These are phyloP conservation scores for Lactarius hengduanensis DNA, from an alignment of 768 basidiomycete species.

Conservation along the genomic window DNA sequence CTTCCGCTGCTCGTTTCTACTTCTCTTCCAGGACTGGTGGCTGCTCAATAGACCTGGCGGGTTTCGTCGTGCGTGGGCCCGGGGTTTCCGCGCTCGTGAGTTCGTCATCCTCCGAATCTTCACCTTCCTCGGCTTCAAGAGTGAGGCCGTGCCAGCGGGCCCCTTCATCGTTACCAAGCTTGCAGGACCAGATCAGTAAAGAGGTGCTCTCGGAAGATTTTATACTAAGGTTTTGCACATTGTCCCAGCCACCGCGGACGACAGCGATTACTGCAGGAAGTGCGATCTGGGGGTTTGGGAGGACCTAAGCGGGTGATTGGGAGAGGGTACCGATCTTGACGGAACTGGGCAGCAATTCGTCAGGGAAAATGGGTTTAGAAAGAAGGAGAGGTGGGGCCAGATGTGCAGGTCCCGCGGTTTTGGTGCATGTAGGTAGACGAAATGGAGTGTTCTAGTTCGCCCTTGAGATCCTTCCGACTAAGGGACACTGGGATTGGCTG, in stretches of 20 bases:
- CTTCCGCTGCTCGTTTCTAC: conserved; percentile 40
- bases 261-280: conserved; percentile 70
- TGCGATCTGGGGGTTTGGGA: conserved; percentile 75
- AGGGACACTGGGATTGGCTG: conserved; percentile 95
- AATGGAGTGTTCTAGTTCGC: conserved; percentile 88
- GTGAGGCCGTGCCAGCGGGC: conserved; percentile 59
- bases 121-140: conserved; percentile 25
- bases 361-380: not conserved
- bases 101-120: not conserved
- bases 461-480: conserved; percentile 85
- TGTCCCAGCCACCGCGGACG: conserved; percentile 84
- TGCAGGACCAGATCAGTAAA: conserved; percentile 89
- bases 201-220: conserved; percentile 83
- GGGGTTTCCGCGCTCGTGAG: not conserved
- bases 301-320: conserved; percentile 69
- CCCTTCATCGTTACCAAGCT: conserved; percentile 57
- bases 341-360: conserved; percentile 48
- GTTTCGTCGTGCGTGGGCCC: not conserved
- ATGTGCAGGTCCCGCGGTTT: conserved; percentile 92
- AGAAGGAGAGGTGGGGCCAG: conserved; percentile 37
- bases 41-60: conserved; percentile 12
- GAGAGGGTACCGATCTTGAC: conserved; percentile 79
- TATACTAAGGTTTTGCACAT: conserved; percentile 84
- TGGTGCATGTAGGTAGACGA: conserved; percentile 96
- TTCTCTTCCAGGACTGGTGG: conserved; percentile 32